phyloP scores from a whole-genome alignment of 139 green algal genomes.

The Chlamydomonas eustigma region DNA sequence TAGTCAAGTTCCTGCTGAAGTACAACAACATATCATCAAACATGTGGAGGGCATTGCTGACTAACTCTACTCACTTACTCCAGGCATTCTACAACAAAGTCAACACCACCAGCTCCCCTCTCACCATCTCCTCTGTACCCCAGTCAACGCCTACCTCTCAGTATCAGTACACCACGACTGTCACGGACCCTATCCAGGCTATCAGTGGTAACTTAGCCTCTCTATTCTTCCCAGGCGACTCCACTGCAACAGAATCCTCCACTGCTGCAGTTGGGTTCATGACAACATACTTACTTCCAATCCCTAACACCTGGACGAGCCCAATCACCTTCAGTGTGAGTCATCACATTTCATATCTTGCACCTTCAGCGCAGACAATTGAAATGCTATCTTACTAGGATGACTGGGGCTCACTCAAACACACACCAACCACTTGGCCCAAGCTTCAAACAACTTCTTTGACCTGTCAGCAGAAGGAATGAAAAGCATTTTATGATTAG shows the following conservation, averaged over 20 bases:
- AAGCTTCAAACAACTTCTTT: too few species aligned
- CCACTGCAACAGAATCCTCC: background rate
- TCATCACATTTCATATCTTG: too few species aligned
- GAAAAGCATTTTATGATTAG: too few species aligned
- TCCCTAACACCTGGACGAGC: background rate
- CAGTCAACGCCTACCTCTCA: background rate
- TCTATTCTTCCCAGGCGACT: background rate
- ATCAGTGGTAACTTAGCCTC: background rate
- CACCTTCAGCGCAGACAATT: too few species aligned
- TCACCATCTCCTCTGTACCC: background rate
- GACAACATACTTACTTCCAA: background rate
- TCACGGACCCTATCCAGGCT: background rate
- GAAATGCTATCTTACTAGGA: too few species aligned
- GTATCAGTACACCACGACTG: background rate
- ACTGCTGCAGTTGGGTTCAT: background rate
- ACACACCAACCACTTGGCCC: too few species aligned
- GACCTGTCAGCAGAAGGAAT: too few species aligned
- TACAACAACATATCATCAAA: background rate
- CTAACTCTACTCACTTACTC: too few species aligned
- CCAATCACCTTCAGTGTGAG: background rate
- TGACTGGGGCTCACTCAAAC: too few species aligned
- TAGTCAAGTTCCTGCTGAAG: background rate
- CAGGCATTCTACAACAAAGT: slow-evolving; percentile 2
- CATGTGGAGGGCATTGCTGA: background rate
- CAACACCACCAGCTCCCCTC: background rate